Evolutionary conservation across 306 rosid species (phyloP), one percentile per base, ranked within the genome.

Genomic region (Quercus robur): DNA sequence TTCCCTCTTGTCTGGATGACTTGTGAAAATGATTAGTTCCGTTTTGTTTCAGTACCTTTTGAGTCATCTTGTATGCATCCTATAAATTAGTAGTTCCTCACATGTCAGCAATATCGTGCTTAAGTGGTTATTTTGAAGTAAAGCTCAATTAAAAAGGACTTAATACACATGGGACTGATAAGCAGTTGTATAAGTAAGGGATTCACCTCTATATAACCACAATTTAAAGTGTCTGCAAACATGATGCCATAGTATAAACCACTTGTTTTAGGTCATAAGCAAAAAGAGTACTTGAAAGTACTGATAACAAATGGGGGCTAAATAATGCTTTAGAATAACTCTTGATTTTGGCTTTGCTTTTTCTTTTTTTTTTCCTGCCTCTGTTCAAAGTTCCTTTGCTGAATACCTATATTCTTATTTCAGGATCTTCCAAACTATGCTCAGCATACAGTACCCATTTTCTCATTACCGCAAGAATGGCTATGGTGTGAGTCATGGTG

Each of bases 391-490:
- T 19, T 73, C 46, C 20, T 15, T 64, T 5, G 11, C 80, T 79
- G 64, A 85, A 70, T 70, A 59, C 57, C 71, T 23, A 25, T 20
- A 62, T 70, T 72, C 20, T 70, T 79, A 62, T 55, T 88, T 83
- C 92, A 96, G 99, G 99, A 96, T 90, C 99, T 96, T 76, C 99
- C 99, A n/a, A 96, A 96, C 85, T 96, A 96, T 84, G 99, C 99
- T 76, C 99, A 96, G 86, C 99, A 96, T 71, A 85, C 77, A 0
- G 99, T 93, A 59, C 99, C 97, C 78, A 96, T 93, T 64, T 96
- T 91, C 78, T 96, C 99, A 30, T 85, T 96, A 56, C 99, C 99
- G 2, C 97, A 93, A 90, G 99, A 96, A 85, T 96, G 99, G 99
- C 89, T 96, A 35, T 96, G 99, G 99, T 96, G 99, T 20, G 99